phyloP scores from a whole-genome alignment of 106 monocot species.

The Platanthera zijinensis region DNA sequence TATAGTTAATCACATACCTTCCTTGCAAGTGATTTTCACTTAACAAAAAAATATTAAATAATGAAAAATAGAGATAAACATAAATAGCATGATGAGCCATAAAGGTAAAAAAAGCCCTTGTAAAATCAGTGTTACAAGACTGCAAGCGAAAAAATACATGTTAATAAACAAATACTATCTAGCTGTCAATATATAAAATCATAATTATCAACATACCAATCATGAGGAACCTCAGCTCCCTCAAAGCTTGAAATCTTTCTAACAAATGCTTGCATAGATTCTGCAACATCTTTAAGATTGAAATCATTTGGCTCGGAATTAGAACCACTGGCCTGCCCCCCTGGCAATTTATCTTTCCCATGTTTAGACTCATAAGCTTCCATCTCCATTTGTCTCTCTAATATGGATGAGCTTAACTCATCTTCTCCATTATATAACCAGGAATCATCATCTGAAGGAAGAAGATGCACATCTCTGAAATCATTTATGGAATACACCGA shows the following conservation, averaged over 20 bases:
- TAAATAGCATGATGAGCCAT: not conserved
- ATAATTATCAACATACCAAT: conserved; percentile 37
- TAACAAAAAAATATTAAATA: not conserved
- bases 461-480: conserved; percentile 45
- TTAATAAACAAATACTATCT: not conserved
- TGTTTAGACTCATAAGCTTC: conserved; percentile 54
- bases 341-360: conserved; percentile 23
- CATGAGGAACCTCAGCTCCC: conserved; percentile 83
- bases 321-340: conserved; percentile 10
- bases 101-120: not conserved
- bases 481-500: conserved; percentile 38
- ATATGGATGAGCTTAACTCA: conserved; percentile 64
- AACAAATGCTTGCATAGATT: conserved; percentile 83
- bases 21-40: not conserved
- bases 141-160: not conserved
- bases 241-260: conserved; percentile 87
- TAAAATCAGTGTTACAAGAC: not conserved
- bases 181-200: not conserved
- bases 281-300: conserved; percentile 62
- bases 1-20: not conserved
- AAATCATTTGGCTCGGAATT: conserved; percentile 34
- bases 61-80: not conserved
- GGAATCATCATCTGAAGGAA: conserved; percentile 75
- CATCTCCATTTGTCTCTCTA: conserved; percentile 82
- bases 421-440: conserved; percentile 93